Conservation (phyloP, 805 yeast species). For the Saccharomycopsis fodiens region DNA sequence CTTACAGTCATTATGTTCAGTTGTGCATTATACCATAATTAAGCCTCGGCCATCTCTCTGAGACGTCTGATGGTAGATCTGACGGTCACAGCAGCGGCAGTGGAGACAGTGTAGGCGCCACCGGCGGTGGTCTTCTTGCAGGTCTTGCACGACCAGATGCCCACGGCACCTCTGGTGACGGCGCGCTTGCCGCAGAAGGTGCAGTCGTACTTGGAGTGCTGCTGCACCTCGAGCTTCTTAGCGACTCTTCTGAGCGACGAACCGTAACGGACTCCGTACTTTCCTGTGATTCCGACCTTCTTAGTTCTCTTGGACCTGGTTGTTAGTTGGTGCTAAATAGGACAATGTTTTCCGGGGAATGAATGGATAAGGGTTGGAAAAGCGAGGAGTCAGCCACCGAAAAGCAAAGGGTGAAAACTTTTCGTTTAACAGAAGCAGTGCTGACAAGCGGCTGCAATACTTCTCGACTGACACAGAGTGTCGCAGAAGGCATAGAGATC, state of each 20-base stretch:
- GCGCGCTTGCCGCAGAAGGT: constrained; percentile 99
- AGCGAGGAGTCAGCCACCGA: too few relatives aligned
- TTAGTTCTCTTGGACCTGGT: constrained; percentile 98
- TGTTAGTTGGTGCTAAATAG: constrained; percentile 1
- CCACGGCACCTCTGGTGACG: constrained; percentile 95
- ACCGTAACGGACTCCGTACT: constrained; percentile 99
- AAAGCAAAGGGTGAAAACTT: not conserved
- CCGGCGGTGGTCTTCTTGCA: constrained; percentile 98
- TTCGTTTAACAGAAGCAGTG: not conserved
- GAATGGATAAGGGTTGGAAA: too few relatives aligned
- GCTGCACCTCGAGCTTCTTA: constrained; percentile 98
- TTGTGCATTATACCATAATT: constrained; percentile 33
- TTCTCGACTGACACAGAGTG: too few relatives aligned
- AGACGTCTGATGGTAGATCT: constrained; percentile 99
- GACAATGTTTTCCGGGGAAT: not conserved
- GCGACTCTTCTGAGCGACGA: constrained; percentile 99
- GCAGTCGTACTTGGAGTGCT: constrained; percentile 98
- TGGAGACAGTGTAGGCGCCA: constrained; percentile 99
- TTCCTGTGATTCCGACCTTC: constrained; percentile 99
- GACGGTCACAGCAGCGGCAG: constrained; percentile 99
- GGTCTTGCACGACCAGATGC: constrained; percentile 97
- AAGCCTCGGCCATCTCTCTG: constrained; percentile 99
- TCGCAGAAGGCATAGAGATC: too few relatives aligned
- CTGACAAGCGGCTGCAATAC: not conserved
- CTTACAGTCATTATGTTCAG: too few relatives aligned